These are phyloP conservation scores for Clathrus columnatus DNA, from an alignment of 768 basidiomycete genomes.

Conservation along the genomic window DNA sequence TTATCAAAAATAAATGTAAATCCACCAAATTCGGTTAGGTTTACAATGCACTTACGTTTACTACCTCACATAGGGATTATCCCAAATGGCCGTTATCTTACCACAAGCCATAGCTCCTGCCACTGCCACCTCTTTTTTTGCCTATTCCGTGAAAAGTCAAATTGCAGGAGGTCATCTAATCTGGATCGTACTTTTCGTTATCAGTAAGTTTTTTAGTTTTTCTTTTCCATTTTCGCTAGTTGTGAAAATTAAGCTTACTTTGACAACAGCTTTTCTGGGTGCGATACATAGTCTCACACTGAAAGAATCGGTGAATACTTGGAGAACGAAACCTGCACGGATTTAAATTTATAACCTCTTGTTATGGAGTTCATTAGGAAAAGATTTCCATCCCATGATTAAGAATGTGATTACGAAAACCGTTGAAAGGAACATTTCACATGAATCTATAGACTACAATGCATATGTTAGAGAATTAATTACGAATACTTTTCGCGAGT, in stretches of 20 bases:
- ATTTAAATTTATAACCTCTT: too few relatives aligned
- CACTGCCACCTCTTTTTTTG: constrained; percentile 13
- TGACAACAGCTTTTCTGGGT: constrained; percentile 2
- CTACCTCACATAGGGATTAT: constrained; percentile 8
- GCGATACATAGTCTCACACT: constrained; percentile 11
- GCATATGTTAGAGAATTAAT: too few relatives aligned
- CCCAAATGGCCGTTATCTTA: constrained; percentile 14
- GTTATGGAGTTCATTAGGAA: too few relatives aligned
- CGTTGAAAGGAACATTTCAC: too few relatives aligned
- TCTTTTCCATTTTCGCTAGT: too few relatives aligned
- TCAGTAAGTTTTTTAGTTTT: constrained; percentile 3
- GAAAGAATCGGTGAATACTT: constrained; percentile 9
- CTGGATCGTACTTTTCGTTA: constrained; percentile 12
- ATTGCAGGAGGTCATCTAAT: constrained; percentile 14
- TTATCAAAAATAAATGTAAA: constrained; percentile 13
- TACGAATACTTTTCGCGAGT: too few relatives aligned
- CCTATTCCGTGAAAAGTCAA: constrained; percentile 12
- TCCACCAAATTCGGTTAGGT: not conserved
- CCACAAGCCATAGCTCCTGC: constrained; percentile 15
- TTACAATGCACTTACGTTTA: not conserved
- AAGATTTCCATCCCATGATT: too few relatives aligned
- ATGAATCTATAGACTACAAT: too few relatives aligned
- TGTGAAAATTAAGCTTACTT: not conserved
- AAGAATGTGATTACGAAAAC: too few relatives aligned
- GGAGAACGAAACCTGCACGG: too few relatives aligned